A percentile compares a stretch with the other conserved stretches of the same genome.
These are phyloP conservation scores for Ceratonia siliqua DNA, from an alignment of 306 rosid species.

Conservation along the genomic window DNA sequence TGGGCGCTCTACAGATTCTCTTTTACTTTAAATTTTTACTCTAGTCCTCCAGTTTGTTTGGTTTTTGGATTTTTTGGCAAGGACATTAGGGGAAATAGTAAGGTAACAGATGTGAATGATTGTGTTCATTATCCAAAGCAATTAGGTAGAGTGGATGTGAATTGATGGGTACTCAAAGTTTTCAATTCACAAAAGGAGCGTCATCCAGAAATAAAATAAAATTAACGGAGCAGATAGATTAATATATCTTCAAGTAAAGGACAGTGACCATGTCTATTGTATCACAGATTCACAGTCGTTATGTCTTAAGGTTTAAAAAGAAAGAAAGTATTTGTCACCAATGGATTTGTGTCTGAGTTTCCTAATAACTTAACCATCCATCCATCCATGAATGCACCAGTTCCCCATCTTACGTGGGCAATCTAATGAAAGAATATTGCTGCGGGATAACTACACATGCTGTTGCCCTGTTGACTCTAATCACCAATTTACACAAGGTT, in stretches of 20 bases:
- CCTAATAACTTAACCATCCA: too few relatives aligned
- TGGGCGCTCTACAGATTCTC: neutral
- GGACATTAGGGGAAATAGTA: constrained; percentile 26
- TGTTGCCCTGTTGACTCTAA: too few relatives aligned
- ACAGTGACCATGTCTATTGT: neutral
- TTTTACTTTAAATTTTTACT: neutral
- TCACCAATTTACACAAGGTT: too few relatives aligned
- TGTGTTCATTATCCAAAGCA: constrained; percentile 31
- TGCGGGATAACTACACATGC: too few relatives aligned
- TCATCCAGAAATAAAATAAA: constrained; percentile 44
- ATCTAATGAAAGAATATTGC: too few relatives aligned
- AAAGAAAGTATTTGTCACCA: too few relatives aligned
- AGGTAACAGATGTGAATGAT: constrained; percentile 12
- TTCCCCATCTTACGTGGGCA: too few relatives aligned
- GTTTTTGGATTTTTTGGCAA: neutral
- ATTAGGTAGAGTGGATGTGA: constrained; percentile 70
- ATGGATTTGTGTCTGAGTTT: too few relatives aligned
- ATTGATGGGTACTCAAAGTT: constrained; percentile 58
- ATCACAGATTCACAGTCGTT: too few relatives aligned
- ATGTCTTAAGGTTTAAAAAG: too few relatives aligned
- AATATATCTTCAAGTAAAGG: constrained; percentile 31
- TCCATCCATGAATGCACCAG: too few relatives aligned
- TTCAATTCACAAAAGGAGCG: constrained; percentile 31
- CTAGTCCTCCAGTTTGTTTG: neutral
- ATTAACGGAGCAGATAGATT: constrained; percentile 41